A percentile compares a stretch with the other conserved stretches of the same genome.
phyloP scores from a whole-genome alignment of 1,139 yeast genomes.

The Sugiyamaella pinicola region DNA sequence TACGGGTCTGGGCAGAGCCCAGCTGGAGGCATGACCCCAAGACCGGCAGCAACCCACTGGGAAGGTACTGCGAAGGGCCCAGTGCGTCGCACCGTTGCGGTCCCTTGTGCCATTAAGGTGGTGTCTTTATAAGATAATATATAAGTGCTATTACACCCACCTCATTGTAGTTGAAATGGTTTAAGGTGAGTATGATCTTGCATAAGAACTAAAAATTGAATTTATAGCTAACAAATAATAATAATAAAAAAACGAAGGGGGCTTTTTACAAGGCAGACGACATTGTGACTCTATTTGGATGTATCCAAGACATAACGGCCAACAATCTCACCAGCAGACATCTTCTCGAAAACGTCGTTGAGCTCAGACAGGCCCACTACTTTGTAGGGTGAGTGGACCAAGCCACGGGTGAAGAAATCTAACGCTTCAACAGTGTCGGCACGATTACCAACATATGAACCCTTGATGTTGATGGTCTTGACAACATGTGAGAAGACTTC shows the following conservation, averaged over 20 bases:
- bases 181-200: no score
- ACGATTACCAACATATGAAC: slow-evolving; percentile 81
- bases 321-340: slow-evolving; percentile 71
- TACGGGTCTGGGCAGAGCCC: no score
- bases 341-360: slow-evolving; percentile 59
- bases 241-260: not conserved
- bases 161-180: no score
- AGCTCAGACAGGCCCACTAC: slow-evolving; percentile 65
- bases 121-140: not conserved
- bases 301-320: slow-evolving; percentile 74
- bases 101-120: not conserved
- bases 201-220: not conserved
- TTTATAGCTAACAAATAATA: not conserved
- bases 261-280: no score
- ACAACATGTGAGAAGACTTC: slow-evolving; percentile 68
- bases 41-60: no score
- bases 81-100: not conserved
- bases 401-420: slow-evolving; percentile 70
- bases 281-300: no score
- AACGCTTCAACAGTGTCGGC: slow-evolving; percentile 78
- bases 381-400: slow-evolving; percentile 67
- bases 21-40: no score
- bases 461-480: slow-evolving; percentile 64
- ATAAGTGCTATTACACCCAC: no score
- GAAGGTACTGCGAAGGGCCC: not conserved